Percentiles rank a stretch among this genome's conserved stretches.
Conservation (phyloP, 2,329 filamentous ascomycete genomes). For the Colletotrichum truncatum region DNA sequence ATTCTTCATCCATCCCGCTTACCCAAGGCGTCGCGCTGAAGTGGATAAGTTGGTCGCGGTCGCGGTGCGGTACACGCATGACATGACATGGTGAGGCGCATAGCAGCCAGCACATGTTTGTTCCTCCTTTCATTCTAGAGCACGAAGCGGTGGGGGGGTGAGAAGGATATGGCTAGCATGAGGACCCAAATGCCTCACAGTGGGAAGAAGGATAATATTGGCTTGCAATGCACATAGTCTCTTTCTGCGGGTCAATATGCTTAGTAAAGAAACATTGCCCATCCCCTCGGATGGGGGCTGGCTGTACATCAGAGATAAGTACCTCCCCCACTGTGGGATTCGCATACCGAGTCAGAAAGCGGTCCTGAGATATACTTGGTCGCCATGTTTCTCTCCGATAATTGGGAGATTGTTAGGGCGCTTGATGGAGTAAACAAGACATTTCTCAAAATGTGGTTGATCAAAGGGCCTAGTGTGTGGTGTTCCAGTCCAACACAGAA, state of each 20-base stretch:
- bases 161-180: not conserved
- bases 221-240: not conserved
- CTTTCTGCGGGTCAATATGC: not conserved
- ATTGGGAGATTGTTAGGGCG: not conserved
- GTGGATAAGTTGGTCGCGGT: not conserved
- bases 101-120: constrained; percentile 2
- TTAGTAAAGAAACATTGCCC: constrained; percentile 7
- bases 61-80: constrained; percentile 6
- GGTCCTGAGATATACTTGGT: not conserved
- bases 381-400: not conserved
- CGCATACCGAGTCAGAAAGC: constrained; percentile 1
- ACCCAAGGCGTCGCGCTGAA: not conserved
- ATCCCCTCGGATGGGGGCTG: too few relatives aligned
- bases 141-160: constrained; percentile 7
- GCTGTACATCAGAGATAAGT: constrained; percentile 7
- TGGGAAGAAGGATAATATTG: not conserved
- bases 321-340: constrained; percentile 7
- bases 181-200: constrained; percentile 1
- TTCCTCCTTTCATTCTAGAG: constrained; percentile 10
- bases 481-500: constrained; percentile 1
- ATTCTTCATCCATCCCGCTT: constrained; percentile 4
- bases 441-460: not conserved
- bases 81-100: constrained; percentile 14
- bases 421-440: not conserved
- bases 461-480: not conserved